Conservation (phyloP, 257 asterid species). For the Linaria vulgaris region DNA sequence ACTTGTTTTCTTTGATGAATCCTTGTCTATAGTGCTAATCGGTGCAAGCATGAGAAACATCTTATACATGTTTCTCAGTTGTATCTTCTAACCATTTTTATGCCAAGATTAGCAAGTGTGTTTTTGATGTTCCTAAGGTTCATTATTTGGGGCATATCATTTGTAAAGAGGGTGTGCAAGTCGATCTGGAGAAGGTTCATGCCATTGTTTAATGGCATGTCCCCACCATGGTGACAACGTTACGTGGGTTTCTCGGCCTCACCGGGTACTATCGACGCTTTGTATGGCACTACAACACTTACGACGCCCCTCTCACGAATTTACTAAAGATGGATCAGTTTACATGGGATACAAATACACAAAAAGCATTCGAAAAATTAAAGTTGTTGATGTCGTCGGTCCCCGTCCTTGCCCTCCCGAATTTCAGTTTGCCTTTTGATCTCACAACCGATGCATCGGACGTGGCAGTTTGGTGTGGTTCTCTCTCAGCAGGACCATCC, state of each 20-base stretch:
- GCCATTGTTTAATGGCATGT: background rate
- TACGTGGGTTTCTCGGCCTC: no score
- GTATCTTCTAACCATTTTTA: background rate
- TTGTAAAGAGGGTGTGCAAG: background rate
- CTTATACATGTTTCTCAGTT: no score
- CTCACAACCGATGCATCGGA: background rate
- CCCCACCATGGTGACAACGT: background rate
- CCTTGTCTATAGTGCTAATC: no score
- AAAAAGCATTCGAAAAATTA: no score
- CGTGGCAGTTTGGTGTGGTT: background rate
- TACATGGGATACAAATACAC: background rate
- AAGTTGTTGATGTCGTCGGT: rapidly evolving
- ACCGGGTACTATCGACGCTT: background rate
- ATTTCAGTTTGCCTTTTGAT: background rate
- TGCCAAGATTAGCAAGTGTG: background rate
- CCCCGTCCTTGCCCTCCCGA: background rate
- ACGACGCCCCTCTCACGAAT: background rate
- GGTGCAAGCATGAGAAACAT: no score
- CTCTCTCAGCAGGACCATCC: background rate
- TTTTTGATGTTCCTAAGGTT: background rate
- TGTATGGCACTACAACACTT: background rate
- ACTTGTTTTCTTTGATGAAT: background rate
- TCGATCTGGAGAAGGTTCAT: background rate
- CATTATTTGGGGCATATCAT: background rate
- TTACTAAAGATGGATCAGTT: no score